Conservation (phyloP, 2,329 filamentous ascomycete genomes). For the Botryosphaeria agaves region DNA sequence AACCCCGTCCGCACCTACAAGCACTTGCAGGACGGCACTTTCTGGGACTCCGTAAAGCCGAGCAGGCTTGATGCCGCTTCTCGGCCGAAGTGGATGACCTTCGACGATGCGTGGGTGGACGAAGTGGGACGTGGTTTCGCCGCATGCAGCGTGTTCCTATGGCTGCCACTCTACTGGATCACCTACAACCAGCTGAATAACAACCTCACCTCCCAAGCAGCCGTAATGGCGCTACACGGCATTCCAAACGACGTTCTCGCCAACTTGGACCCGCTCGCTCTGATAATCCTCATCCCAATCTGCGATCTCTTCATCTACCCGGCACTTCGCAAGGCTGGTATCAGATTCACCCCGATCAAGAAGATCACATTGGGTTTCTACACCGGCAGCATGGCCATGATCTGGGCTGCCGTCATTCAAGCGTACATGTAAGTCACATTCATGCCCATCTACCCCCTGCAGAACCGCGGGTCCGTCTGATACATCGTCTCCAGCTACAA, state of each 20-base stretch:
- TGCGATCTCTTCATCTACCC: constrained; percentile 28
- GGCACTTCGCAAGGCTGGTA: constrained; percentile 20
- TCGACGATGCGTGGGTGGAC: constrained; percentile 25
- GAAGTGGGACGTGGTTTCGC: constrained; percentile 48
- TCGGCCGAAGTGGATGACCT: constrained; percentile 24
- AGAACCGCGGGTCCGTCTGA: too few relatives aligned
- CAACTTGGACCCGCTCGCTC: constrained; percentile 28
- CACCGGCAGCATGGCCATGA: constrained; percentile 33
- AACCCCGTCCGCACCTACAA: constrained; percentile 22
- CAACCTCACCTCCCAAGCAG: constrained; percentile 31
- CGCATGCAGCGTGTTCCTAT: constrained; percentile 52
- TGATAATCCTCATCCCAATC: constrained; percentile 29
- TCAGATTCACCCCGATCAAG: constrained; percentile 31
- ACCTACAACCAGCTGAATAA: constrained; percentile 22
- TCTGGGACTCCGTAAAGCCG: constrained; percentile 41
- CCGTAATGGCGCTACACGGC: constrained; percentile 26
- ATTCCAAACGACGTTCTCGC: constrained; percentile 31
- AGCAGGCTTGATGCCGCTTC: constrained; percentile 25
- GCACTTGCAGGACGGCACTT: constrained; percentile 47
- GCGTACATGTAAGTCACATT: too few relatives aligned
- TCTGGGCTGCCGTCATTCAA: constrained; percentile 40
- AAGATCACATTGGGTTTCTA: constrained; percentile 35
- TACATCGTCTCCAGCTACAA: too few relatives aligned
- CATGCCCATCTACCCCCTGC: too few relatives aligned
- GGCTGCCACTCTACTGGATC: constrained; percentile 25